These are phyloP conservation scores for Apiotrichum gamsii DNA, from an alignment of 1,284 basidiomycete species.

Conservation along the genomic window DNA sequence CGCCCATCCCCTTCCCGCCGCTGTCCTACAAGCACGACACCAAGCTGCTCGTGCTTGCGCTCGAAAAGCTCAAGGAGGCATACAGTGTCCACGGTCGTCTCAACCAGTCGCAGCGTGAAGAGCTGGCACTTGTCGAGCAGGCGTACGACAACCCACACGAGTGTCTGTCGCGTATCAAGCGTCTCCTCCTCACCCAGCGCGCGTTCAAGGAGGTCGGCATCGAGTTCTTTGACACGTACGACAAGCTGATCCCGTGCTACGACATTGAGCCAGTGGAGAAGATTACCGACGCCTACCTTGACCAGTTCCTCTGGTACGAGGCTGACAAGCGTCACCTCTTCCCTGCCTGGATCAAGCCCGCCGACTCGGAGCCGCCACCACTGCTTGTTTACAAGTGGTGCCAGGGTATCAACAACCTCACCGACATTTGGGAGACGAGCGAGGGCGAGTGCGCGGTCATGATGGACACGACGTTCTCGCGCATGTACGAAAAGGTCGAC, in stretches of 20 bases:
- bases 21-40: slow-evolving; percentile 97
- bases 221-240: slow-evolving; percentile 74
- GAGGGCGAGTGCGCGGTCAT: slow-evolving; percentile 95
- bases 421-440: slow-evolving; percentile 92
- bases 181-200: slow-evolving; percentile 85
- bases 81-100: slow-evolving; percentile 95
- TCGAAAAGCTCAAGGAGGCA: slow-evolving; percentile 95
- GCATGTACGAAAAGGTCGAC: slow-evolving; percentile 97
- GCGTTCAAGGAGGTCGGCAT: slow-evolving; percentile 98
- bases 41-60: slow-evolving; percentile 84
- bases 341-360: slow-evolving; percentile 96
- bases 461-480: slow-evolving; percentile 93
- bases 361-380: slow-evolving; percentile 91
- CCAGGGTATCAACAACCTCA: slow-evolving; percentile 56
- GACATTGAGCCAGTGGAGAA: slow-evolving; percentile 98
- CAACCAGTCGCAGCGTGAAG: slow-evolving; percentile 93
- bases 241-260: slow-evolving; percentile 95
- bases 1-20: slow-evolving; percentile 96
- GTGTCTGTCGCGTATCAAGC: slow-evolving; percentile 88
- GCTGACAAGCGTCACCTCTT: slow-evolving; percentile 96
- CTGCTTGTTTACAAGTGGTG: slow-evolving; percentile 86
- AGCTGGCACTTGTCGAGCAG: slow-evolving; percentile 91
- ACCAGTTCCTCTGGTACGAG: slow-evolving; percentile 66
- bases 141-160: slow-evolving; percentile 63
- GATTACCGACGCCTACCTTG: slow-evolving; percentile 93